phyloP scores from a whole-genome alignment of 2,329 filamentous ascomycete species.

The Trichoderma hamatum region DNA sequence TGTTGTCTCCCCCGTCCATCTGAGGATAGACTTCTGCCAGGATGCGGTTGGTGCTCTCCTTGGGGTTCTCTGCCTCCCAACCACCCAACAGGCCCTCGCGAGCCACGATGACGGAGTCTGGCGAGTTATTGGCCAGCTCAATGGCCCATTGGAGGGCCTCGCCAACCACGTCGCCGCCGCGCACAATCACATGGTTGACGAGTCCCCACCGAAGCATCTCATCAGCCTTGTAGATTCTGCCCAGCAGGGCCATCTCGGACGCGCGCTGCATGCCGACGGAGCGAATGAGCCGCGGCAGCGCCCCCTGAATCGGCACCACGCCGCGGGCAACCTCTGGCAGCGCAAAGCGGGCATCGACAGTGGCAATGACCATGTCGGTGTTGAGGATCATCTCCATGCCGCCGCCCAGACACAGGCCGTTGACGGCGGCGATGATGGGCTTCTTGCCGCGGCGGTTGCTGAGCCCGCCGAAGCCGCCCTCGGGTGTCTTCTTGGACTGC shows the following conservation, averaged over 20 bases:
- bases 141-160: conserved; percentile 65
- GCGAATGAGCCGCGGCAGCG: conserved; percentile 66
- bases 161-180: conserved; percentile 51
- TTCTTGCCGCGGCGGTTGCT: conserved; percentile 70
- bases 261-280: conserved; percentile 70
- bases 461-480: conserved; percentile 66
- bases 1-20: conserved; percentile 70
- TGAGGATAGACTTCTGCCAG: conserved; percentile 60
- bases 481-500: conserved; percentile 35
- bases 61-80: conserved; percentile 70
- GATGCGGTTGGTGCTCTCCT: conserved; percentile 62
- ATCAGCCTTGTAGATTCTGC: conserved; percentile 59
- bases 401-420: conserved; percentile 74
- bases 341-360: conserved; percentile 60
- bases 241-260: conserved; percentile 70
- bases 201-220: conserved; percentile 68
- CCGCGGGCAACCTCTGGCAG: conserved; percentile 73
- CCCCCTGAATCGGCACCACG: conserved; percentile 71
- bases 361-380: conserved; percentile 71
- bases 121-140: conserved; percentile 67
- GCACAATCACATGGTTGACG: conserved; percentile 65
- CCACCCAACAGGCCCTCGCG: conserved; percentile 71
- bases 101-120: conserved; percentile 75
- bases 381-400: conserved; percentile 78
- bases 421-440: conserved; percentile 75